Evolutionary conservation across 2,329 filamentous ascomycete species (phyloP).

Genomic region (Monilinia vaccinii-corymbosi): DNA sequence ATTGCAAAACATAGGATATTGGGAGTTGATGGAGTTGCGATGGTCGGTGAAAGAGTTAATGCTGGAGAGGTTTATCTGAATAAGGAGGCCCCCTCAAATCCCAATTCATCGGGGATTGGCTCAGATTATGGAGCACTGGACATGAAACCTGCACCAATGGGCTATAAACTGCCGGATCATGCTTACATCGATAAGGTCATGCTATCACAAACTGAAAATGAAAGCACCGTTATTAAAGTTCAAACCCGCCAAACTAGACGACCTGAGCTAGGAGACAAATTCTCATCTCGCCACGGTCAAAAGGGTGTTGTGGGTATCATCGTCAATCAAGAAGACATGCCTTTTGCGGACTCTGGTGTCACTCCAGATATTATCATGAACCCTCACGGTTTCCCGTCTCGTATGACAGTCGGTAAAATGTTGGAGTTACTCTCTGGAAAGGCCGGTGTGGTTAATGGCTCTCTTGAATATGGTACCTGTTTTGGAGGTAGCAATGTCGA

Average conservation of each 20-base stretch:
- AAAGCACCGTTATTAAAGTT: slow-evolving; percentile 82
- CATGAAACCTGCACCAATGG: slow-evolving; percentile 56
- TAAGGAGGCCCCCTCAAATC: slow-evolving; percentile 77
- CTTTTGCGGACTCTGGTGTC: slow-evolving; percentile 83
- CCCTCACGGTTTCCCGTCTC: slow-evolving; percentile 97
- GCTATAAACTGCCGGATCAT: slow-evolving; percentile 75
- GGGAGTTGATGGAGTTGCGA: slow-evolving; percentile 79
- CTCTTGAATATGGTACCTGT: slow-evolving; percentile 80
- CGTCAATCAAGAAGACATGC: slow-evolving; percentile 92
- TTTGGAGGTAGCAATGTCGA: slow-evolving; percentile 80
- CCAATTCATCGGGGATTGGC: slow-evolving; percentile 62
- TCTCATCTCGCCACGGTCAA: slow-evolving; percentile 95
- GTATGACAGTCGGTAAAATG: slow-evolving; percentile 98
- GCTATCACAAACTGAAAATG: slow-evolving; percentile 80
- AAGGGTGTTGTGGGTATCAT: slow-evolving; percentile 98
- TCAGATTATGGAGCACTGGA: slow-evolving; percentile 54
- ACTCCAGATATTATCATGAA: slow-evolving; percentile 99
- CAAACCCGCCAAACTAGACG: slow-evolving; percentile 92
- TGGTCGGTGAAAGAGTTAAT: slow-evolving; percentile 72
- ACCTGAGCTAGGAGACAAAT: slow-evolving; percentile 95
- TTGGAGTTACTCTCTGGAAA: slow-evolving; percentile 92
- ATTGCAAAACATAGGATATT: slow-evolving; percentile 64
- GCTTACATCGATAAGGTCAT: slow-evolving; percentile 95
- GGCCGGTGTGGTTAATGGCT: slow-evolving; percentile 76
- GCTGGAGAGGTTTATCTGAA: slow-evolving; percentile 81